Evolutionary conservation across 2,329 filamentous ascomycete genomes (phyloP).

Genomic region (Aspergillus candidus): DNA sequence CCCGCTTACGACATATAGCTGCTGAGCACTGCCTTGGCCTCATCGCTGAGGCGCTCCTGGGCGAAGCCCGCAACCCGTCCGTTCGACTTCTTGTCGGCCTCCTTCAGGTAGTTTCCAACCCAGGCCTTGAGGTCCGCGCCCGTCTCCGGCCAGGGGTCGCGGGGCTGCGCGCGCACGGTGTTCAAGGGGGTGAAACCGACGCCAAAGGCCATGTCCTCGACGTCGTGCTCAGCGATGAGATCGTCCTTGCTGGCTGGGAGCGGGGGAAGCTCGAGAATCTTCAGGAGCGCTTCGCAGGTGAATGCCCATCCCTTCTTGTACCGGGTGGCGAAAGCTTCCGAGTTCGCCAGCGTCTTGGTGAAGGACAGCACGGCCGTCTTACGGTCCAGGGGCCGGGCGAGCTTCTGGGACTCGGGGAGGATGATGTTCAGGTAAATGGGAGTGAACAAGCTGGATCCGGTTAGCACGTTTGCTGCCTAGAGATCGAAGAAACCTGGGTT

Average conservation of each 20-base stretch:
- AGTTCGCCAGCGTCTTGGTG: constrained; percentile 85
- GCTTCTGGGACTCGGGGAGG: constrained; percentile 79
- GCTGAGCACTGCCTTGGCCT: constrained; percentile 47
- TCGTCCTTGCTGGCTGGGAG: constrained; percentile 66
- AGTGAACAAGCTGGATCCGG: constrained; percentile 59
- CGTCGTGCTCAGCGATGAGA: constrained; percentile 76
- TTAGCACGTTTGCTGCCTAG: constrained; percentile 9
- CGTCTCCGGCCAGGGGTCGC: constrained; percentile 82
- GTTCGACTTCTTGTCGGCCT: constrained; percentile 66
- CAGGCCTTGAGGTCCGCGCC: constrained; percentile 69
- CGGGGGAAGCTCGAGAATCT: constrained; percentile 83
- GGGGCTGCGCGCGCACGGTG: constrained; percentile 69
- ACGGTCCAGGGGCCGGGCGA: constrained; percentile 80
- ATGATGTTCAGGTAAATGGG: constrained; percentile 83
- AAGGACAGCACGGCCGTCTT: constrained; percentile 91
- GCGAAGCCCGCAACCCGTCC: constrained; percentile 68
- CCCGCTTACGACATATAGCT: constrained; percentile 41
- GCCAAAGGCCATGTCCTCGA: constrained; percentile 92
- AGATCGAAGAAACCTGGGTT: neutral
- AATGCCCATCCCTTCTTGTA: constrained; percentile 87
- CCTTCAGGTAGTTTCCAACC: constrained; percentile 75
- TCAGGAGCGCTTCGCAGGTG: constrained; percentile 82
- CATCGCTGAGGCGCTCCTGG: constrained; percentile 60
- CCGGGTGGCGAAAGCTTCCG: constrained; percentile 70
- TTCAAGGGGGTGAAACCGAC: constrained; percentile 91